Evolutionary conservation across 352 stramenopile species (phyloP).

Genomic region (Pythium apleroticum): DNA sequence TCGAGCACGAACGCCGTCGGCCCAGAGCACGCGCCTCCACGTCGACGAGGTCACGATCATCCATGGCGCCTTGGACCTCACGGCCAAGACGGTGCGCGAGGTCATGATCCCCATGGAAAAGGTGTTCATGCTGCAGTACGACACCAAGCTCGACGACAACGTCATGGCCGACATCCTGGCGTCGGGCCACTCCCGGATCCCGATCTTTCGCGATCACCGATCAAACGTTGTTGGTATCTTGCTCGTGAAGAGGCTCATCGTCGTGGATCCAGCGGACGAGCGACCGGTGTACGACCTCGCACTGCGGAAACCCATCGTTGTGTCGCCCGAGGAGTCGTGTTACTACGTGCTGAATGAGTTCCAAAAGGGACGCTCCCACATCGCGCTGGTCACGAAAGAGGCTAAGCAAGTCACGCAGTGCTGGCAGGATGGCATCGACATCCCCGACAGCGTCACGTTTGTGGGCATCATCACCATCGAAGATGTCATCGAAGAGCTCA

Average conservation of each 20-base stretch:
- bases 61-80: constrained; percentile 88
- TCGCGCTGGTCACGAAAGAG: constrained; percentile 77
- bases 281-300: constrained; percentile 59
- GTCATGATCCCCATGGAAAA: constrained; percentile 88
- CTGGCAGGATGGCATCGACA: constrained; percentile 46
- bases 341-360: constrained; percentile 92
- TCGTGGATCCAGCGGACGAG: constrained; percentile 81
- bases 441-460: constrained; percentile 51
- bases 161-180: constrained; percentile 82
- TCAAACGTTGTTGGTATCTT: constrained; percentile 84
- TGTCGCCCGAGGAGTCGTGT: constrained; percentile 77
- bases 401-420: constrained; percentile 48
- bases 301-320: constrained; percentile 78
- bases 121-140: constrained; percentile 87
- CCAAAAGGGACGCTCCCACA: constrained; percentile 84
- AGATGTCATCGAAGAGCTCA: constrained; percentile 90
- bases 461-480: constrained; percentile 91
- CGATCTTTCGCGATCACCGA: constrained; percentile 77
- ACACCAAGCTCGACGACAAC: constrained; percentile 72
- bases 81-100: constrained; percentile 80
- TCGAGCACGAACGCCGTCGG: constrained; percentile 32
- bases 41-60: constrained; percentile 93
- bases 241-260: constrained; percentile 89
- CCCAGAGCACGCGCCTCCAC: constrained; percentile 53
- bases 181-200: constrained; percentile 87